Conservation (phyloP, 1,284 basidiomycete species). For the Fomitopsis betulina region DNA sequence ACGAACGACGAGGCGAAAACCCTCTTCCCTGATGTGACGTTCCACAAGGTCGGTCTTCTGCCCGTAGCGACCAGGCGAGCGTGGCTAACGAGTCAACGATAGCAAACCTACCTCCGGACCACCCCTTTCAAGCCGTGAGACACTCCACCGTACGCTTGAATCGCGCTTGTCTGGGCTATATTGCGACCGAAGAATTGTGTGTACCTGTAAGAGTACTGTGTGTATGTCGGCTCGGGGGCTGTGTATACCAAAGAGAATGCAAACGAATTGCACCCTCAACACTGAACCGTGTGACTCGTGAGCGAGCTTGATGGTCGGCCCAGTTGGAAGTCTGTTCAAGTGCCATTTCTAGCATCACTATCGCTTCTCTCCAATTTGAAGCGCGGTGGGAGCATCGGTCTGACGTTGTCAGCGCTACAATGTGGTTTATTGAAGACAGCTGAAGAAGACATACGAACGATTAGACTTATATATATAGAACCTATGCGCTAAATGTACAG, state of each 20-base stretch:
- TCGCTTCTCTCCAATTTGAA: too few relatives aligned
- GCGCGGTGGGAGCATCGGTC: too few relatives aligned
- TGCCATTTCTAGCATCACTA: too few relatives aligned
- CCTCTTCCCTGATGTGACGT: conserved; percentile 73
- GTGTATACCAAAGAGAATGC: neutral
- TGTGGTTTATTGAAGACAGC: too few relatives aligned
- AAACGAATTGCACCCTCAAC: neutral
- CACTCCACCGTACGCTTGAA: neutral
- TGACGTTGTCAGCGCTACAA: too few relatives aligned
- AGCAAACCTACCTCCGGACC: conserved; percentile 72
- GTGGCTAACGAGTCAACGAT: neutral
- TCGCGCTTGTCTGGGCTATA: neutral
- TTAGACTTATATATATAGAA: too few relatives aligned
- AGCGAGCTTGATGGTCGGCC: neutral
- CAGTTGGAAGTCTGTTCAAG: too few relatives aligned
- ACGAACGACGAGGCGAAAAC: conserved; percentile 85
- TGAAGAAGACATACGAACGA: too few relatives aligned
- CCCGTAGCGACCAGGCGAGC: neutral
- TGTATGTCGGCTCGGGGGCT: neutral
- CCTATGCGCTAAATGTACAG: too few relatives aligned
- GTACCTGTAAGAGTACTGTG: neutral
- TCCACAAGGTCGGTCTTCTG: conserved; percentile 50
- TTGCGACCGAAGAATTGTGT: neutral
- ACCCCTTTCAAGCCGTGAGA: conserved; percentile 49
- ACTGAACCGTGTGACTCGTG: conserved; percentile 28